Evolutionary conservation across 768 basidiomycete genomes (phyloP).

Genomic region (Mycena maculata): DNA sequence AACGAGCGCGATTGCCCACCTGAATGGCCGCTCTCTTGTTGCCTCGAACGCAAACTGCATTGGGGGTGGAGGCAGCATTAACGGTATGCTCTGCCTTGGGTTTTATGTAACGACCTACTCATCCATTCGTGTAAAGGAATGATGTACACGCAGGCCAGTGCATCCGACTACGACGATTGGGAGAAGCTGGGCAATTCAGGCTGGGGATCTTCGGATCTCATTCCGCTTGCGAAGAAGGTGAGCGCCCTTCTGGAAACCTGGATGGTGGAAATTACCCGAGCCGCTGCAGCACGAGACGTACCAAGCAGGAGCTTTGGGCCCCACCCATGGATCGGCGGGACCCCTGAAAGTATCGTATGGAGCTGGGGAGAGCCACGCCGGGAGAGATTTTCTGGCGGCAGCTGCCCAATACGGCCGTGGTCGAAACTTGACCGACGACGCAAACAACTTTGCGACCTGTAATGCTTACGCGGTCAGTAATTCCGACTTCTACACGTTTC

Average conservation of each 20-base stretch:
- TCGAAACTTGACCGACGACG: conserved; percentile 57
- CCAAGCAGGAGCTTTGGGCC: background rate
- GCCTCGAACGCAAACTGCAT: conserved; percentile 61
- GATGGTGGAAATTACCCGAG: background rate
- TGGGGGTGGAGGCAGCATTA: conserved; percentile 59
- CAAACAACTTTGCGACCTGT: conserved; percentile 55
- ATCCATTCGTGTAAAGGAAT: background rate
- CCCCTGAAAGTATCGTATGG: conserved; percentile 63
- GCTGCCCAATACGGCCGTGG: conserved; percentile 57
- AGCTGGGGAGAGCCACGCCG: conserved; percentile 48
- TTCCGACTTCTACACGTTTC: background rate
- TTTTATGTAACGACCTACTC: no score
- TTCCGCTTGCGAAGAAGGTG: conserved; percentile 11
- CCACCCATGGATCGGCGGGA: conserved; percentile 2
- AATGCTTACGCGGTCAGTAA: conserved; percentile 61
- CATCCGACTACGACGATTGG: conserved; percentile 16
- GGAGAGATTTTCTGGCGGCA: conserved; percentile 58
- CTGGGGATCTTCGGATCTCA: conserved; percentile 1
- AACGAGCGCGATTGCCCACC: background rate
- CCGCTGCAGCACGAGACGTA: conserved; percentile 1
- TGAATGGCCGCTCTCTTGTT: conserved; percentile 49
- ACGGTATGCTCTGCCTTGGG: background rate
- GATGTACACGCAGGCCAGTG: conserved; percentile 3
- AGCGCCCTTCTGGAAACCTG: background rate
- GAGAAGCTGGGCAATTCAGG: background rate